These are phyloP conservation scores for Wickerhamomyces ciferrii DNA, from an alignment of 805 yeast genomes.

Conservation along the genomic window DNA sequence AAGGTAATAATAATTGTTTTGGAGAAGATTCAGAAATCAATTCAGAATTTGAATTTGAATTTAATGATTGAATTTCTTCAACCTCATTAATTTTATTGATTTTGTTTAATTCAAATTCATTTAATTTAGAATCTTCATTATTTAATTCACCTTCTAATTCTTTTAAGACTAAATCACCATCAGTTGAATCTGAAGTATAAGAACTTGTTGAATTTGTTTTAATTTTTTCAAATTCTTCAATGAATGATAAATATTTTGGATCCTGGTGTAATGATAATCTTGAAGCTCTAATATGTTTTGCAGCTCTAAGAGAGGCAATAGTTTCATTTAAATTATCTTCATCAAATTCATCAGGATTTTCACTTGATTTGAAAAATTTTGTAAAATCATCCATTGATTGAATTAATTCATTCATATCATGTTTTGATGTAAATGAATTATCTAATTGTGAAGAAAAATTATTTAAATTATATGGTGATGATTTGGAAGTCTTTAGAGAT, in stretches of 20 bases:
- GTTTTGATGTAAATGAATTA: not conserved
- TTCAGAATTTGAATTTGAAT: too few relatives aligned
- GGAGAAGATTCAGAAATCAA: not conserved
- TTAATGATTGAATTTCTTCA: too few relatives aligned
- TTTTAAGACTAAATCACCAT: not conserved
- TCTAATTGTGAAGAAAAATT: not conserved
- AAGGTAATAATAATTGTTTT: not conserved
- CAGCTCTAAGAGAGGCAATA: slow-evolving; percentile 13
- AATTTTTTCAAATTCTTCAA: not conserved
- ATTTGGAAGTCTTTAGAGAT: not conserved
- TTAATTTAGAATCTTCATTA: not conserved
- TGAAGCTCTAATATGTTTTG: slow-evolving; percentile 12
- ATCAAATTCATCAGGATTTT: slow-evolving; percentile 4
- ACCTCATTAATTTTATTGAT: not conserved
- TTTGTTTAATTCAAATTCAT: too few relatives aligned
- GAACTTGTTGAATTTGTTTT: not conserved
- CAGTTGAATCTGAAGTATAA: not conserved
- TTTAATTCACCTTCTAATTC: not conserved
- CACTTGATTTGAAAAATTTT: slow-evolving; percentile 1
- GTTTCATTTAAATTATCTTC: slow-evolving; percentile 10
- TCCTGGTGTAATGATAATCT: slow-evolving; percentile 5
- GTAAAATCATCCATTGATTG: slow-evolving; percentile 10
- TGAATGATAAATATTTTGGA: not conserved
- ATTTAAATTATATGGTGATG: not conserved
- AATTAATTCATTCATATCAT: slow-evolving; percentile 2